Conservation (phyloP, 1,139 yeast species). For the Pichia sp. region DNA sequence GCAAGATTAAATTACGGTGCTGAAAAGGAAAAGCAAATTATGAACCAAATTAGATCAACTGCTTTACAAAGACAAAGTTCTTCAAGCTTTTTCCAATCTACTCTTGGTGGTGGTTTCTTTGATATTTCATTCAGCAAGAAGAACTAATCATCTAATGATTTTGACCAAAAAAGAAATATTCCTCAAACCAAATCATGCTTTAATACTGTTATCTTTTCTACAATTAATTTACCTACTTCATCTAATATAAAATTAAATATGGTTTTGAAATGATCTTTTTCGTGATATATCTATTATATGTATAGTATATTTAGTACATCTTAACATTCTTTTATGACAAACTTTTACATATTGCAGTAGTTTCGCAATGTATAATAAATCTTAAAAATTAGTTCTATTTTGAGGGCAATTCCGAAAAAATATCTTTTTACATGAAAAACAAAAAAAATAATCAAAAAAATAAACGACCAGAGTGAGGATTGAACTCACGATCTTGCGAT, state of each 20-base stretch:
- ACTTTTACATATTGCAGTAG: no score
- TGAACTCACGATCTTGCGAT: constrained; percentile 26
- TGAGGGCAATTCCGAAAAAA: no score
- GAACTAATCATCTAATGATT: constrained; percentile 3
- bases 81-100: constrained; percentile 20
- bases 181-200: no score
- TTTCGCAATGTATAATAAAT: no score
- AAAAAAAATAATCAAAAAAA: constrained; percentile 3
- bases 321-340: no score
- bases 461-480: constrained; percentile 24
- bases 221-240: no score
- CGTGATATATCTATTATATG: no score
- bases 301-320: no score
- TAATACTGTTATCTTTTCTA: no score
- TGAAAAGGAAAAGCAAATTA: constrained; percentile 29
- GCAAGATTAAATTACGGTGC: constrained; percentile 28
- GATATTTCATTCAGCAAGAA: constrained; percentile 23
- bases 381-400: no score
- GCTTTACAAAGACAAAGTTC: constrained; percentile 20
- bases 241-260: no score
- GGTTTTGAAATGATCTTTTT: no score
- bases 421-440: neutral
- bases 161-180: neutral
- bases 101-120: constrained; percentile 24
- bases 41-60: constrained; percentile 27